Evolutionary conservation across 2,329 filamentous ascomycete species (phyloP).

Genomic region (Alternaria consortialis): DNA sequence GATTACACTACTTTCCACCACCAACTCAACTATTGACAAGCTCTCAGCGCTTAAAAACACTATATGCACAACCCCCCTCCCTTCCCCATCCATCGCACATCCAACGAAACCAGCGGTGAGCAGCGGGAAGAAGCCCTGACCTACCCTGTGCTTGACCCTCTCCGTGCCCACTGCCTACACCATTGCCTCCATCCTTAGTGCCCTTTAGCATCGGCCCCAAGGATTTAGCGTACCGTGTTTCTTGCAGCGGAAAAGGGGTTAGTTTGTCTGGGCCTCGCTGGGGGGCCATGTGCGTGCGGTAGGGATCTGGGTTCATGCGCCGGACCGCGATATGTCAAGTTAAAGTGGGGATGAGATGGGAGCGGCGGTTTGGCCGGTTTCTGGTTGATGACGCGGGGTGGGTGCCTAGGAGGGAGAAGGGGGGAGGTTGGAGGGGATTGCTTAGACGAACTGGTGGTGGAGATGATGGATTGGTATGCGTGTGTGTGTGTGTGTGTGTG

Average conservation of each 20-base stretch:
- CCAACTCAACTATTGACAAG: not conserved
- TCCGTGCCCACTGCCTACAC: conserved; percentile 4
- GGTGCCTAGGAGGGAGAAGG: not conserved
- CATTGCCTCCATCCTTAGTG: conserved; percentile 1
- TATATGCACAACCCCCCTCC: not conserved
- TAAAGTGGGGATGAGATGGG: conserved; percentile 3
- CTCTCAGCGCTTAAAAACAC: not conserved
- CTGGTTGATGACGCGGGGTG: conserved; percentile 4
- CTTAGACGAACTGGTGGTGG: not conserved
- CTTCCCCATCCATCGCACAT: not conserved
- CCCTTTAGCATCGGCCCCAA: conserved; percentile 3
- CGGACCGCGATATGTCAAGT: conserved; percentile 6
- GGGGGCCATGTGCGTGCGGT: conserved; percentile 2
- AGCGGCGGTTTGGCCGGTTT: conserved; percentile 3
- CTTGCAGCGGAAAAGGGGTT: conserved; percentile 14
- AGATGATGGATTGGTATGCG: not conserved
- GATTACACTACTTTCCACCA: not conserved
- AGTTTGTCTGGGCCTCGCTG: conserved; percentile 2
- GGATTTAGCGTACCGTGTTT: conserved; percentile 13
- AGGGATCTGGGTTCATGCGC: conserved; percentile 6
- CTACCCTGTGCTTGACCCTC: conserved; percentile 5
- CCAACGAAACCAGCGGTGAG: conserved; percentile 8
- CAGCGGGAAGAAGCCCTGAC: conserved; percentile 1
- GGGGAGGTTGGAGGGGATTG: not conserved
- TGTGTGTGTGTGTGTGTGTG: not conserved